Base-by-base conservation (phyloP, 2,329 filamentous ascomycete species). In the Penicillium sp. region DNA sequence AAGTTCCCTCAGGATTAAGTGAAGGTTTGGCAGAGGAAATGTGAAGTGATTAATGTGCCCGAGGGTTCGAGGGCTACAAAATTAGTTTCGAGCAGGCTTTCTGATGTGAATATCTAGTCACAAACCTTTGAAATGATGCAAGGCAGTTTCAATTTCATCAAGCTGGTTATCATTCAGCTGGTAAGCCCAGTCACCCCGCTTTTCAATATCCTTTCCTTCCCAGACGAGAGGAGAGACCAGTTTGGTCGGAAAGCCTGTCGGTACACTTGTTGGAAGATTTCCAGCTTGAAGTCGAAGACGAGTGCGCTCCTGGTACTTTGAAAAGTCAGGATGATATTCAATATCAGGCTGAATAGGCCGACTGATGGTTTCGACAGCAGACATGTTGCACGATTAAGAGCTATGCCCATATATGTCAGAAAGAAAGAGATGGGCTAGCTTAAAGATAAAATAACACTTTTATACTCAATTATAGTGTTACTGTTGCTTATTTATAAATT, bases 151-250 rank as follows among this genome's bases (percentile, higher is more conserved):
- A 3, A 80, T 67, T 52, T 80, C 77, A 20, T 73, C 62, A 1
- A 79, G 42, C 26, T 80, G 68, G 1, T 55, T 55, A 5, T 68
- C 49, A 4, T 58, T 60, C 36, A 62, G 33, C 27, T 54, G 33
- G 36, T 61, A 62, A 2, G 68, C 69, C 72, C 76, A 80, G 44
- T 79, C 64, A 54, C 37, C 45, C 2, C 45, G 45, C 3, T 60
- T 50, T 48, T 60, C 58, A 12, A 79, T 58, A 3, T 71, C 67
- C 15, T 68, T 68, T 3, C 74, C 76, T 29, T 79, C 73, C 78
- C 78, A 81, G 0, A 79, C 78, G 1, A 80, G 65, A 4, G 75
- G 66, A 0, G 75, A 77, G 2, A 66, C 54, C 1, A 80, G 55
- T 32, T 73, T 52, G 18, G 57, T 20, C 0, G 78, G 77, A 54